Conservation (phyloP, 345 rosid species). For the Clausena lansium region DNA sequence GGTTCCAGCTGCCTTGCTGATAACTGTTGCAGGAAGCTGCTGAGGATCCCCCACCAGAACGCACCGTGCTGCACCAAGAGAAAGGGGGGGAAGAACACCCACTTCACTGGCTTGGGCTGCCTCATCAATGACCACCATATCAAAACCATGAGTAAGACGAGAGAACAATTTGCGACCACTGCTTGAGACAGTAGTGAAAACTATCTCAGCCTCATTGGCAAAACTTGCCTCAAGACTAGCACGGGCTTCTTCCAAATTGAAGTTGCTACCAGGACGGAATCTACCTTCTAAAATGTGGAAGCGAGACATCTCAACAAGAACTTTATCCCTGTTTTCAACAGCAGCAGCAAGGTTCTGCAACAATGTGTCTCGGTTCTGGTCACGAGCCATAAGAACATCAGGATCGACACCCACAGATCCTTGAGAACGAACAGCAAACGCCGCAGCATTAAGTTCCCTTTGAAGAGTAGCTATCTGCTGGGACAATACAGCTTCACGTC, state of each 20-base stretch:
- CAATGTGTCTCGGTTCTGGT: slow-evolving; percentile 82
- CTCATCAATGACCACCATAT: slow-evolving; percentile 99
- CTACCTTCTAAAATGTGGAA: slow-evolving; percentile 76
- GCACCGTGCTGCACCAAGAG: slow-evolving; percentile 96
- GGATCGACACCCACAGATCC: slow-evolving; percentile 99
- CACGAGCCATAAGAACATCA: slow-evolving; percentile 82
- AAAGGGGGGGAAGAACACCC: slow-evolving; percentile 91
- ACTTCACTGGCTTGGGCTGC: slow-evolving; percentile 99
- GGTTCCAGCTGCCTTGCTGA: slow-evolving; percentile 98
- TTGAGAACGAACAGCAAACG: slow-evolving; percentile 78
- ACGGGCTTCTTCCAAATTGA: slow-evolving; percentile 96
- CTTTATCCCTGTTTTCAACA: slow-evolving; percentile 95
- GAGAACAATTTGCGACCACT: slow-evolving; percentile 97
- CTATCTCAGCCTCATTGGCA: slow-evolving; percentile 99
- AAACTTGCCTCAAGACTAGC: slow-evolving; percentile 97
- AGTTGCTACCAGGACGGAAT: slow-evolving; percentile 75
- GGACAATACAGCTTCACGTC: slow-evolving; percentile 73
- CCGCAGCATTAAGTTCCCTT: slow-evolving; percentile 70
- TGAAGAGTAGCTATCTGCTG: slow-evolving; percentile 78
- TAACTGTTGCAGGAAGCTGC: slow-evolving; percentile 99
- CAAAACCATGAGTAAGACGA: slow-evolving; percentile 97
- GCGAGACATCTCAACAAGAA: slow-evolving; percentile 96
- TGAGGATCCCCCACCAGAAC: slow-evolving; percentile 99
- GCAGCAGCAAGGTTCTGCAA: slow-evolving; percentile 92
- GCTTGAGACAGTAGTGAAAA: slow-evolving; percentile 97